Conservation (phyloP, 2,329 filamentous ascomycete species). For the Thyridium curvatum region DNA sequence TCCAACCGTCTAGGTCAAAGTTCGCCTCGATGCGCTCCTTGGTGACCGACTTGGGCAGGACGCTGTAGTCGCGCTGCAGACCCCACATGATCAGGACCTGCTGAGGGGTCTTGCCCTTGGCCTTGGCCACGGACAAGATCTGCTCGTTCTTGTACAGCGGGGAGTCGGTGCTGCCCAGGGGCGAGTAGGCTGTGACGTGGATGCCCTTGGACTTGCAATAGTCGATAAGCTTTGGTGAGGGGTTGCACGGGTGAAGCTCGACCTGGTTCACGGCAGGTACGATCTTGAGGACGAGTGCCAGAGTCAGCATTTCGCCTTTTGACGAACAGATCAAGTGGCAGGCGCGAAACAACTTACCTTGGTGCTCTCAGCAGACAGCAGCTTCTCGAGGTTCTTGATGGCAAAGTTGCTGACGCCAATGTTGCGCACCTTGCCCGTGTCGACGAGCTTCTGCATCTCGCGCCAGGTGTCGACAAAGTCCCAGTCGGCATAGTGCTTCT, state of each 20-base stretch:
- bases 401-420: slow-evolving; percentile 10
- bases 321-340: background rate
- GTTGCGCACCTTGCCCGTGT: slow-evolving; percentile 7
- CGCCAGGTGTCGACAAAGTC: slow-evolving; percentile 7
- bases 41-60: slow-evolving; percentile 81
- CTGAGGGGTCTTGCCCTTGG: slow-evolving; percentile 63
- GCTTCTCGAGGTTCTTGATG: slow-evolving; percentile 16
- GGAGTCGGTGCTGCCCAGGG: slow-evolving; percentile 65
- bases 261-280: slow-evolving; percentile 72
- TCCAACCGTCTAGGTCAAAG: slow-evolving; percentile 68
- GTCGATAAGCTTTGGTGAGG: slow-evolving; percentile 70
- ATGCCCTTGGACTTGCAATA: slow-evolving; percentile 70
- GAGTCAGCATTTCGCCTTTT: background rate
- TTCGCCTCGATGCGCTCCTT: slow-evolving; percentile 69
- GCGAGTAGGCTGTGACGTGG: slow-evolving; percentile 69
- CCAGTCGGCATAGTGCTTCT: slow-evolving; percentile 3
- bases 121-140: slow-evolving; percentile 55
- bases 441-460: slow-evolving; percentile 8
- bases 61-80: slow-evolving; percentile 71
- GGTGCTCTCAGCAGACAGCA: slow-evolving; percentile 59
- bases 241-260: slow-evolving; percentile 75
- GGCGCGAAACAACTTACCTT: slow-evolving; percentile 36
- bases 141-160: slow-evolving; percentile 62
- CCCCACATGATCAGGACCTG: slow-evolving; percentile 79
- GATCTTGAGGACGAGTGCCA: slow-evolving; percentile 25